Percentiles rank a stretch among this genome's conserved stretches.
Conservation (phyloP, 441 rosid genomes). For the California macrophylla region DNA sequence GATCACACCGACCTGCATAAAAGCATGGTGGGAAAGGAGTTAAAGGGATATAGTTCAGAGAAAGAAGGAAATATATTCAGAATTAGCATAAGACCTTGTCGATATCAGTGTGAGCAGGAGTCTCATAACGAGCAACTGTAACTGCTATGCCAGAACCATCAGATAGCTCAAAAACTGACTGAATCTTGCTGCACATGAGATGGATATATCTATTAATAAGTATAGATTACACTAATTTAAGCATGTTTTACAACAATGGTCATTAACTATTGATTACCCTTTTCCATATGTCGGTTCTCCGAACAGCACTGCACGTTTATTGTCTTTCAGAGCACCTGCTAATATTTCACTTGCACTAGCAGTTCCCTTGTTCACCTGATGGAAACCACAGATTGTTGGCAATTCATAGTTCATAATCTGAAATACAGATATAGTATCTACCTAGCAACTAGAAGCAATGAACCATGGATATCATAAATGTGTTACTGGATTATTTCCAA, state of each 20-base stretch:
- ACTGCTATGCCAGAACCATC: constrained; percentile 94
- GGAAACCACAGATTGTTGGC: constrained; percentile 11
- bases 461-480: too few species aligned
- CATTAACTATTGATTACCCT: constrained; percentile 45
- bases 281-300: constrained; percentile 92
- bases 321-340: constrained; percentile 92
- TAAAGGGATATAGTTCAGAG: neutral
- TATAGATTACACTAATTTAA: neutral
- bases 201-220: constrained; percentile 11
- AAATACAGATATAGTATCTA: too few species aligned
- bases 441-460: too few species aligned
- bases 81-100: constrained; percentile 49
- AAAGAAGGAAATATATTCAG: neutral
- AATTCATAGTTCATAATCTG: neutral
- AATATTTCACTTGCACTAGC: constrained; percentile 97
- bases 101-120: constrained; percentile 77
- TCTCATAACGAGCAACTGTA: constrained; percentile 86
- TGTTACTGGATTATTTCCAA: too few species aligned
- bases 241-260: neutral
- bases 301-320: constrained; percentile 69
- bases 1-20: constrained; percentile 61
- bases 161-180: constrained; percentile 78
- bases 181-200: constrained; percentile 64
- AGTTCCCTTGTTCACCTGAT: constrained; percentile 89
- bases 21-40: neutral